Conservation (phyloP, 2,329 filamentous ascomycete genomes). For the Zymoseptoria tritici region DNA sequence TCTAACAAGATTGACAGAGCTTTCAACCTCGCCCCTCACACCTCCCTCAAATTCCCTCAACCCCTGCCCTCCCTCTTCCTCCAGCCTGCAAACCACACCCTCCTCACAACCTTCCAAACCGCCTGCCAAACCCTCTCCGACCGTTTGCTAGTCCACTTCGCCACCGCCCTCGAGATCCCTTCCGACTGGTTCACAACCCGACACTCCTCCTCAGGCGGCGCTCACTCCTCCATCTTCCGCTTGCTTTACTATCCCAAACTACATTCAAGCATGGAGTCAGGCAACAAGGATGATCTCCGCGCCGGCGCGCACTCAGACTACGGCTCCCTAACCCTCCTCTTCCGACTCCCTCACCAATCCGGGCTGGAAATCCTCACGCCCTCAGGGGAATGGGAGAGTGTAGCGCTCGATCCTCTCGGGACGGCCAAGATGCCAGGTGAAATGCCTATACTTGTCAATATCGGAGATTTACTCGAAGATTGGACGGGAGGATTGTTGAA, state of each 20-base stretch:
- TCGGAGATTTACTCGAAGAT: conserved; percentile 67
- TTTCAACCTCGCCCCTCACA: conserved; percentile 84
- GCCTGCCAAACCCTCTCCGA: conserved; percentile 67
- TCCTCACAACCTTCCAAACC: conserved; percentile 59
- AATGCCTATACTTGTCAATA: conserved; percentile 61
- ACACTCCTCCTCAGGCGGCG: conserved; percentile 47
- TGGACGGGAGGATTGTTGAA: conserved; percentile 87
- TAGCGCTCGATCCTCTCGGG: conserved; percentile 43
- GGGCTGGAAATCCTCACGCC: conserved; percentile 74
- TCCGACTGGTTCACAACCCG: conserved; percentile 52
- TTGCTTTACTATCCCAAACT: conserved; percentile 44
- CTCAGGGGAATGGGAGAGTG: conserved; percentile 34
- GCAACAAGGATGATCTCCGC: conserved; percentile 55
- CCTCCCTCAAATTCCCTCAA: conserved; percentile 61
- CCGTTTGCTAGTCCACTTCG: conserved; percentile 68
- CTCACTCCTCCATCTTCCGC: conserved; percentile 45
- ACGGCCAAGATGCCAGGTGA: conserved; percentile 34
- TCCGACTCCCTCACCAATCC: conserved; percentile 76
- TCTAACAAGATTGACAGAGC: conserved; percentile 48
- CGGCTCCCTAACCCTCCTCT: conserved; percentile 61
- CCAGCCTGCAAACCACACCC: conserved; percentile 46
- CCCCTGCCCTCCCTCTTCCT: conserved; percentile 62
- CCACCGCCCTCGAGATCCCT: conserved; percentile 58
- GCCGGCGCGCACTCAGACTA: conserved; percentile 93
- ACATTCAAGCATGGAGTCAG: neutral